These are phyloP conservation scores for Mycena venus DNA, from an alignment of 768 basidiomycete genomes.

Conservation along the genomic window DNA sequence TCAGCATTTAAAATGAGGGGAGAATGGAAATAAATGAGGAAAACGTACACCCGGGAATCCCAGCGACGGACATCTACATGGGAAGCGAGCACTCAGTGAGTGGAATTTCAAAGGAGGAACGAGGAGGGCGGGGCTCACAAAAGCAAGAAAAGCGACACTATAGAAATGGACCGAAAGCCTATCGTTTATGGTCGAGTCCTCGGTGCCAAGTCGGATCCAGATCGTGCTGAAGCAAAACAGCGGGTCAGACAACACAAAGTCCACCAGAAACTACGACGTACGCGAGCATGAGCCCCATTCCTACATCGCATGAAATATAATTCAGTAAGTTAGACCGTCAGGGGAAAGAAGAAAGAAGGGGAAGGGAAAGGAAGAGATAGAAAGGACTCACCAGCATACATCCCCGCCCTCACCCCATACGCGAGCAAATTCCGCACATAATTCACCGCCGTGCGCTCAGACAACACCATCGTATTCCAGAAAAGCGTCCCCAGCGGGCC, in stretches of 20 bases:
- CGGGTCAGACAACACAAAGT: constrained; percentile 29
- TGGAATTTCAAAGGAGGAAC: background rate
- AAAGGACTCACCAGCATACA: constrained; percentile 61
- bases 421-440: constrained; percentile 69
- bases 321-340: background rate
- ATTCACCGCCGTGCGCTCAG: constrained; percentile 61
- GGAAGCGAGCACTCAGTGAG: background rate
- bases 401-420: constrained; percentile 67
- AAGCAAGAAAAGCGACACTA: constrained; percentile 67
- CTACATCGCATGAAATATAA: constrained; percentile 26
- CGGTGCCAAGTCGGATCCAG: constrained; percentile 60
- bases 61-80: constrained; percentile 68
- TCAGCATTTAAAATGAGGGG: background rate
- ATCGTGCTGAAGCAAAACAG: constrained; percentile 59
- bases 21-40: background rate
- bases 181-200: constrained; percentile 59
- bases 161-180: constrained; percentile 68
- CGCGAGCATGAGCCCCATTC: constrained; percentile 62
- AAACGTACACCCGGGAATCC: constrained; percentile 64
- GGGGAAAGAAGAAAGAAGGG: too few relatives aligned
- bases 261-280: constrained; percentile 33
- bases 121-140: constrained; percentile 46
- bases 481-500: constrained; percentile 46
- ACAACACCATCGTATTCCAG: constrained; percentile 61
- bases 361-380: background rate